phyloP scores from a whole-genome alignment of 371 early-diverging fungal species.

The Mortierella sp. region DNA sequence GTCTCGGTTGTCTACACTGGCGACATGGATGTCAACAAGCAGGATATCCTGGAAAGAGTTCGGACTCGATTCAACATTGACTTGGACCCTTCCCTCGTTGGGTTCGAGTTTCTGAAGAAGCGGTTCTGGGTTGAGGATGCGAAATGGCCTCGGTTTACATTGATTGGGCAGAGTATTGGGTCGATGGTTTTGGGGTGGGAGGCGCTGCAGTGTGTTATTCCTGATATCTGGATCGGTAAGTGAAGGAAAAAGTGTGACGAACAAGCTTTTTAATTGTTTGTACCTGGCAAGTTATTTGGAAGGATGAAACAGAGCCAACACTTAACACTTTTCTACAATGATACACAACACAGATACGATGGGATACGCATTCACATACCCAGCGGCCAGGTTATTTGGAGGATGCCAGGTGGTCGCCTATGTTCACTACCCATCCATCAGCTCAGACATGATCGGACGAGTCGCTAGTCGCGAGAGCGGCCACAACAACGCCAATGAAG shows the following conservation, averaged over 20 bases:
- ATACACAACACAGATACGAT: constrained; percentile 80
- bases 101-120: constrained; percentile 71
- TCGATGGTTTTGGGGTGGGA: constrained; percentile 84
- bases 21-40: constrained; percentile 65
- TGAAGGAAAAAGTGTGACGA: neutral
- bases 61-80: constrained; percentile 82
- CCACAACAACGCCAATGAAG: constrained; percentile 73
- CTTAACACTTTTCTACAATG: neutral
- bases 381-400: constrained; percentile 77
- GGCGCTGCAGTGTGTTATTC: constrained; percentile 76
- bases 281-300: no score
- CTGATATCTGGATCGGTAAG: constrained; percentile 89
- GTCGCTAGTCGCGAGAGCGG: constrained; percentile 78
- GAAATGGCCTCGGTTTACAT: constrained; percentile 83
- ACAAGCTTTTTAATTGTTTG: neutral
- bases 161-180: constrained; percentile 90
- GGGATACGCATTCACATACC: constrained; percentile 96
- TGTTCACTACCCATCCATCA: constrained; percentile 96
- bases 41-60: constrained; percentile 73
- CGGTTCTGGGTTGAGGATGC: constrained; percentile 81
- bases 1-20: constrained; percentile 88
- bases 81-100: constrained; percentile 69
- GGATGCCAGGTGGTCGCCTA: constrained; percentile 84
- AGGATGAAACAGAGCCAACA: neutral
- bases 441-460: constrained; percentile 93